Base-by-base conservation (phyloP, 2,329 filamentous ascomycete species). In the Fusarium austroafricanum region DNA sequence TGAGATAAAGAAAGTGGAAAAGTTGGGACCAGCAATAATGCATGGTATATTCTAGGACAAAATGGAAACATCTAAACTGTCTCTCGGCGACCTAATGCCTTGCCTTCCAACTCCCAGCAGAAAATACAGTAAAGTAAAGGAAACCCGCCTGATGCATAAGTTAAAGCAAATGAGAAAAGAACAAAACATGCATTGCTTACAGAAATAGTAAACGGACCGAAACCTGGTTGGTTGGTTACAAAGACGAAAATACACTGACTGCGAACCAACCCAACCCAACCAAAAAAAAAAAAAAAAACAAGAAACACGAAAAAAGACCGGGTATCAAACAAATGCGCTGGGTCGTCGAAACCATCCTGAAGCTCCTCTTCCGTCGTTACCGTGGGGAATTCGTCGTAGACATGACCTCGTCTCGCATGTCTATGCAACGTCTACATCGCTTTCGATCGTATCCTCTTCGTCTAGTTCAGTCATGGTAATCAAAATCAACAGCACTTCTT, bases 401-500 rank as follows among this genome's bases (percentile, higher is more conserved):
- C 50, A 61, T 60, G 55, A 23, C 31, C 51, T 52, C 46, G 21
- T 29, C 47, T 46, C 26, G 18, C 39, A 44, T 45, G 46, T 40
- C 58, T 45, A 55, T 45, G 45, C 45, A 61, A 55, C 56, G 33
- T 53, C 57, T 68, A 68, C 39, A 54, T 61, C 50, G 51, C 47
- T 43, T 50, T 46, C 47, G 35, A 46, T 66, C 55, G 10, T 37
- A 21, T 39, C 35, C 38, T 35, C 52, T 28, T 42, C 31, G 43
- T 42, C 39, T 46, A 45, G 44, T 38, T 28, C 38, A 12, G 26
- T 42, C 31, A 21, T 26, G 35, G 29, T 29, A 28, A 31, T 26
- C 38, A 28, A 33, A 28, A 44, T 72, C 50, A 79, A 59, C 78
- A 79, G 47, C 78, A 79, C 42, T 65, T 72, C 28, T 72, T 73